phyloP scores from a whole-genome alignment of 1,284 basidiomycete genomes.

The Ustilago lituana region DNA sequence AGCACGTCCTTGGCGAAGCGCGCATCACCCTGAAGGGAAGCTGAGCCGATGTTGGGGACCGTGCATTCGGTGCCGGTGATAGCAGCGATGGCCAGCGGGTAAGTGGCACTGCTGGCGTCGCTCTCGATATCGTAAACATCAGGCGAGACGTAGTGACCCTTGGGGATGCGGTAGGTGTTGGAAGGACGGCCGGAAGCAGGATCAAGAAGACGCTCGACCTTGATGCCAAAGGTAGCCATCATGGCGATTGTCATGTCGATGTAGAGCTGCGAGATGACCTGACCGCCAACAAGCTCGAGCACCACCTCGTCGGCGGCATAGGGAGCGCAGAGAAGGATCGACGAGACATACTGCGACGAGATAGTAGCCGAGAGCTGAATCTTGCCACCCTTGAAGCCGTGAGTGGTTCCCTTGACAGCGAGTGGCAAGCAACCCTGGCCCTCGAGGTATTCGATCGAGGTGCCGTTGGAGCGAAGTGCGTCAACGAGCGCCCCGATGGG shows the following conservation, averaged over 20 bases:
- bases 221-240: constrained; percentile 93
- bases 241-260: constrained; percentile 99
- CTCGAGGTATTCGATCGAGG: constrained; percentile 81
- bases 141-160: constrained; percentile 82
- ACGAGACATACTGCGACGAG: constrained; percentile 97
- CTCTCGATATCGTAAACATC: constrained; percentile 86
- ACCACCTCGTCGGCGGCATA: constrained; percentile 84
- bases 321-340: constrained; percentile 93
- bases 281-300: constrained; percentile 88
- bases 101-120: constrained; percentile 94
- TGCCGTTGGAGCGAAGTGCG: constrained; percentile 84
- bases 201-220: constrained; percentile 79
- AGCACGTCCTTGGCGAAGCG: constrained; percentile 92
- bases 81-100: constrained; percentile 94
- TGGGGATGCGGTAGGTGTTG: constrained; percentile 84
- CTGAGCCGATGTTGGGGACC: constrained; percentile 87
- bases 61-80: constrained; percentile 95
- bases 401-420: constrained; percentile 73
- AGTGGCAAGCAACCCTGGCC: constrained; percentile 87
- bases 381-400: constrained; percentile 80
- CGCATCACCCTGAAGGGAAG: constrained; percentile 93
- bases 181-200: constrained; percentile 74
- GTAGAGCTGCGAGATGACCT: constrained; percentile 98
- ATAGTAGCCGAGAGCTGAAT: constrained; percentile 92
- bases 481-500: constrained; percentile 93